Percentiles rank a stretch among this genome's conserved stretches.
These are phyloP conservation scores for Pseudogymnoascus sp. DNA, from an alignment of 2,329 filamentous ascomycete genomes.

Conservation along the genomic window DNA sequence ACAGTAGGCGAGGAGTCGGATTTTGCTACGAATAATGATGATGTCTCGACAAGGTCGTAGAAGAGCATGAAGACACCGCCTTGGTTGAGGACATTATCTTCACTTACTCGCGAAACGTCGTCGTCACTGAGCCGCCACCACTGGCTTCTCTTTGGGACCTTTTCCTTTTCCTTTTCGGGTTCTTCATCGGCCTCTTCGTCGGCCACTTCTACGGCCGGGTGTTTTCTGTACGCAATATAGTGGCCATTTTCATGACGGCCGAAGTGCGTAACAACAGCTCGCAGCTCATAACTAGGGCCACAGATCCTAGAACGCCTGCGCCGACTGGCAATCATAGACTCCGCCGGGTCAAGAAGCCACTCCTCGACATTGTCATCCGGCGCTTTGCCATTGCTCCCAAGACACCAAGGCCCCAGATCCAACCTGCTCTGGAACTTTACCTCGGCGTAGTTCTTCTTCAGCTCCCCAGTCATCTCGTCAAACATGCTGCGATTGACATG, in stretches of 20 bases:
- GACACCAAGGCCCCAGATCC: conserved; percentile 75
- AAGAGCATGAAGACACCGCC: conserved; percentile 93
- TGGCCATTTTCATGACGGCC: conserved; percentile 92
- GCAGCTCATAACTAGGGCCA: conserved; percentile 63
- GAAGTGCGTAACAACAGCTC: conserved; percentile 79
- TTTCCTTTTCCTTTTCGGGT: conserved; percentile 17
- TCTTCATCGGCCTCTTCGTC: conserved; percentile 27
- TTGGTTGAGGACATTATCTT: conserved; percentile 64
- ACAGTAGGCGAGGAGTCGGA: neutral
- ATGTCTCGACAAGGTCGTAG: conserved; percentile 65
- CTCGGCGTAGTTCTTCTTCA: conserved; percentile 74
- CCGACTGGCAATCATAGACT: conserved; percentile 63
- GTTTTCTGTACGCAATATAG: conserved; percentile 82
- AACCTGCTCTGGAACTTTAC: conserved; percentile 68
- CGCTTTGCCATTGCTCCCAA: conserved; percentile 46
- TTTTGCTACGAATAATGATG: neutral
- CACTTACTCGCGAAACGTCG: conserved; percentile 63
- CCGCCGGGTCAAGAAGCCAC: conserved; percentile 60
- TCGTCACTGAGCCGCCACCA: conserved; percentile 96
- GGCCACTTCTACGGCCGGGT: conserved; percentile 33
- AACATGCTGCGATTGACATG: conserved; percentile 92
- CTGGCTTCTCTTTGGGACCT: conserved; percentile 30
- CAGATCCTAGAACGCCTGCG: conserved; percentile 40
- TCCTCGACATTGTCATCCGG: conserved; percentile 39
- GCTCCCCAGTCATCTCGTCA: conserved; percentile 68